Conservation (phyloP, 371 early-diverging fungal genomes). For the Saksenaea vasiformis region DNA sequence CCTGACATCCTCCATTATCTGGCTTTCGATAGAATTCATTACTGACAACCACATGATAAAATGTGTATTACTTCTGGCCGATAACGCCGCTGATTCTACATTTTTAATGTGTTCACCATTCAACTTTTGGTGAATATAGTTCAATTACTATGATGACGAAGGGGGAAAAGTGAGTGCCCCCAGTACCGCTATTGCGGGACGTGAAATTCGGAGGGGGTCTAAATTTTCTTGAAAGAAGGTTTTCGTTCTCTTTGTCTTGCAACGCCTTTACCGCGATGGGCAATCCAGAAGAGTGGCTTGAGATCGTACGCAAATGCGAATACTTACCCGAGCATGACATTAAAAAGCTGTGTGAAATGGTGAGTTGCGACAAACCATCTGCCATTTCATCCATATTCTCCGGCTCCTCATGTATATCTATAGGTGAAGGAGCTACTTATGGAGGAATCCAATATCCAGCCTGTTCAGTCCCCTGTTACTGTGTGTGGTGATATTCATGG, state of each 20-base stretch:
- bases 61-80: not conserved
- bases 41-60: not conserved
- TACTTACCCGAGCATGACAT: slow-evolving; percentile 92
- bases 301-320: slow-evolving; percentile 76
- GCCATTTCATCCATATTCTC: slow-evolving; percentile 7
- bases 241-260: slow-evolving; percentile 1
- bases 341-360: slow-evolving; percentile 94
- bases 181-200: not conserved
- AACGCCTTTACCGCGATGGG: slow-evolving; percentile 42
- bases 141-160: not conserved
- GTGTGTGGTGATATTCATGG: slow-evolving; percentile 99
- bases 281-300: slow-evolving; percentile 66
- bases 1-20: not conserved
- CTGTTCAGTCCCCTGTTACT: slow-evolving; percentile 95
- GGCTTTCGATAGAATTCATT: not conserved
- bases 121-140: not conserved
- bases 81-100: not conserved
- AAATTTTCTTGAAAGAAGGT: not conserved
- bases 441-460: slow-evolving; percentile 96
- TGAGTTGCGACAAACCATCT: slow-evolving; percentile 11
- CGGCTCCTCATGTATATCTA: slow-evolving; percentile 33
- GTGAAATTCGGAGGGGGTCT: not conserved
- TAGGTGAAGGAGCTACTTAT: slow-evolving; percentile 95
- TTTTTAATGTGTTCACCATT: not conserved
- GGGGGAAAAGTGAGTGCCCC: not conserved